Percentiles rank a stretch among this genome's conserved stretches.
These are phyloP conservation scores for Pythium scleroteichum DNA, from an alignment of 352 stramenopile genomes.

Conservation along the genomic window DNA sequence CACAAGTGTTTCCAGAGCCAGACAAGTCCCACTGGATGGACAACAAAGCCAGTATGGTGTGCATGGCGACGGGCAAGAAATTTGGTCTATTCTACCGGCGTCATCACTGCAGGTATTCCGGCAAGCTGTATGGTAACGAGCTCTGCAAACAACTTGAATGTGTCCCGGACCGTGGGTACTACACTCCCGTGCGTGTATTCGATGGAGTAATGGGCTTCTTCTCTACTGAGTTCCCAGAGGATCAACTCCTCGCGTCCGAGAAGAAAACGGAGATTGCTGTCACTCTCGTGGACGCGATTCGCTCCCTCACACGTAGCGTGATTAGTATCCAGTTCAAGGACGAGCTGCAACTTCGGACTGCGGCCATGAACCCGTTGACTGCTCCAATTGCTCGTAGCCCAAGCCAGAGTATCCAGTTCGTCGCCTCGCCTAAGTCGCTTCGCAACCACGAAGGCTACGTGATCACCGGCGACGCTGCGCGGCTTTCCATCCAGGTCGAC, in stretches of 20 bases:
- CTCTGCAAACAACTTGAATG: conserved; percentile 75
- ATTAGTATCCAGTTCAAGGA: conserved; percentile 80
- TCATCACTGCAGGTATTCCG: conserved; percentile 86
- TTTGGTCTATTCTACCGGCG: conserved; percentile 87
- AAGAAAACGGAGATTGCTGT: conserved; percentile 89
- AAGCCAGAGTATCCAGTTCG: conserved; percentile 66
- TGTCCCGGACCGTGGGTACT: conserved; percentile 83
- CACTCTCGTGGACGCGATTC: conserved; percentile 80
- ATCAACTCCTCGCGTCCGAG: conserved; percentile 75
- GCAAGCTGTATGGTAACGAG: conserved; percentile 87
- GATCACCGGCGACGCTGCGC: conserved; percentile 47
- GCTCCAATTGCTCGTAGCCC: conserved; percentile 56
- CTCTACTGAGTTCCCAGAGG: conserved; percentile 81
- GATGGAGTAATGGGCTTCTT: conserved; percentile 80
- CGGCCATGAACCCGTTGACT: conserved; percentile 27
- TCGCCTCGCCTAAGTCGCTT: conserved; percentile 36
- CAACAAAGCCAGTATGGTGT: conserved; percentile 83
- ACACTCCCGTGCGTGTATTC: conserved; percentile 75
- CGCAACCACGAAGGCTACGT: conserved; percentile 11
- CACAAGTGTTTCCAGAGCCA: conserved; percentile 53
- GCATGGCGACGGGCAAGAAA: conserved; percentile 85
- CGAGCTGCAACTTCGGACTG: conserved; percentile 55
- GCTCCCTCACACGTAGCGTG: conserved; percentile 40
- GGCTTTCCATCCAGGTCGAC: conserved; percentile 57
- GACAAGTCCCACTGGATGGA: conserved; percentile 85